phyloP scores from a whole-genome alignment of 2,329 filamentous ascomycete species.

The Mariannaea elegans region DNA sequence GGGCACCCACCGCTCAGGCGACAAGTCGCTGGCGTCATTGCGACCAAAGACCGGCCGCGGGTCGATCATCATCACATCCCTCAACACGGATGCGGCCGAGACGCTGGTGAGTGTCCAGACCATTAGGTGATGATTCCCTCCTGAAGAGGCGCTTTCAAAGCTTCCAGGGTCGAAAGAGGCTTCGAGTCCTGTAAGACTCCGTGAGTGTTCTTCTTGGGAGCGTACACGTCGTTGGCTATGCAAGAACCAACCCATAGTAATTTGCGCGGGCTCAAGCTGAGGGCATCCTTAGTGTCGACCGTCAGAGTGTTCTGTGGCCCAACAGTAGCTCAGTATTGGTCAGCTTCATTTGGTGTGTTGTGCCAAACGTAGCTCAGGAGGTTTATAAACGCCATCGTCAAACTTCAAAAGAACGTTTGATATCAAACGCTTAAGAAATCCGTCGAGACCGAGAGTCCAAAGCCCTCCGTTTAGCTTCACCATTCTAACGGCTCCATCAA shows the following conservation, averaged over 20 bases:
- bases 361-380: too few species aligned
- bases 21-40: neutral
- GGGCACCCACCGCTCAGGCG: neutral
- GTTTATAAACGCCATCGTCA: too few species aligned
- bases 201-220: conserved; percentile 2
- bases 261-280: neutral
- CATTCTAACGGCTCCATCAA: too few species aligned
- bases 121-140: conserved; percentile 6
- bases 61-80: neutral
- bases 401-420: too few species aligned
- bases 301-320: conserved; percentile 4
- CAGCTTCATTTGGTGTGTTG: neutral
- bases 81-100: neutral
- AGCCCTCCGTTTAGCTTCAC: too few species aligned
- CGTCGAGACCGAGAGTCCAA: too few species aligned
- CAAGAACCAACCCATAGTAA: conserved; percentile 4
- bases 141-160: neutral
- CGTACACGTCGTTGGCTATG: conserved; percentile 1
- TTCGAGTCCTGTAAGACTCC: conserved; percentile 6
- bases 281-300: conserved; percentile 8
- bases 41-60: neutral
- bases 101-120: neutral
- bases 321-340: conserved; percentile 9
- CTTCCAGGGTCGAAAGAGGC: conserved; percentile 4
- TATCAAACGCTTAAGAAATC: too few species aligned